A percentile compares a stretch with the other conserved stretches of the same genome.
Evolutionary conservation across 2,329 filamentous ascomycete genomes (phyloP).

Genomic region (Orbilia ellipsospora): DNA sequence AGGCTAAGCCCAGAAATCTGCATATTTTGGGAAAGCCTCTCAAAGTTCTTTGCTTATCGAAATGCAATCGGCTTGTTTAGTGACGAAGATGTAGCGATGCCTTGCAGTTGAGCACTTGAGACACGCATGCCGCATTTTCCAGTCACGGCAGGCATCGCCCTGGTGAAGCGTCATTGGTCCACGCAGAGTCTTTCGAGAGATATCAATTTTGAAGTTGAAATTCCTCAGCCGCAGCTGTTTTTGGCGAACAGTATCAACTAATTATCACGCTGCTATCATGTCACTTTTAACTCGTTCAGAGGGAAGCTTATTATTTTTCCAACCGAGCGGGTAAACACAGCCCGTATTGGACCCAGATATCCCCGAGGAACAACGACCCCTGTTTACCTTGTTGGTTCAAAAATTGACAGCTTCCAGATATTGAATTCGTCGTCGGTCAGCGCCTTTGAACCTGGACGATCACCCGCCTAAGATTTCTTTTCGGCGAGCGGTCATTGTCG

Average conservation of each 20-base stretch:
- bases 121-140: conserved; percentile 4
- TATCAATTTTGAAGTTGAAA: no score
- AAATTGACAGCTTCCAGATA: background rate
- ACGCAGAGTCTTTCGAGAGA: no score
- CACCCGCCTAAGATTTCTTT: no score
- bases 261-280: conserved; percentile 44
- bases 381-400: background rate
- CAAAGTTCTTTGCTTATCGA: no score
- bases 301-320: conserved; percentile 15
- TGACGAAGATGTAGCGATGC: no score
- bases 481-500: no score
- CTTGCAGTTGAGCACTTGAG: background rate
- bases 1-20: background rate
- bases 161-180: background rate
- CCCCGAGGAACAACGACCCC: no score
- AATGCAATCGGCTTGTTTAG: no score
- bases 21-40: no score
- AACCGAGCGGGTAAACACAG: conserved; percentile 43
- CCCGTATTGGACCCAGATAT: conserved; percentile 10
- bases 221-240: conserved; percentile 48
- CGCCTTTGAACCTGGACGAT: no score
- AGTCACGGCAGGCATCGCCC: no score
- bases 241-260: conserved; percentile 11
- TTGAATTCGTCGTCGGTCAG: no score
- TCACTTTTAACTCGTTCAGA: conserved; percentile 3